phyloP scores from a whole-genome alignment of 495 filamentous ascomycete species.

The Aspergillus diversus region DNA sequence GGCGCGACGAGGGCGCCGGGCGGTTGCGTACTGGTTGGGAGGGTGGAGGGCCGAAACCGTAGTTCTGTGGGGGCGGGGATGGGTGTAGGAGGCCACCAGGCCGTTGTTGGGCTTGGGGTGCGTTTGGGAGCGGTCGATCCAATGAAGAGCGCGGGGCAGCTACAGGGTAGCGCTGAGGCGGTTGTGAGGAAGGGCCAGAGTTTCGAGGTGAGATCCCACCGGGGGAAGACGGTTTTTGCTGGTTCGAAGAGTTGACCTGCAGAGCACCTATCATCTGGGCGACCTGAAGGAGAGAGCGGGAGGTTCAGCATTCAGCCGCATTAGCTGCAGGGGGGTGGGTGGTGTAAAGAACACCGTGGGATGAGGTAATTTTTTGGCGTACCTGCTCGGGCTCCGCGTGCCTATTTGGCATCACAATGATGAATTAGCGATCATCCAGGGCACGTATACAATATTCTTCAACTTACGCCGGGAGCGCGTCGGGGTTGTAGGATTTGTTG shows the following conservation, averaged over 20 bases:
- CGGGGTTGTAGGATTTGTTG: conserved; percentile 91
- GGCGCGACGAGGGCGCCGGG: conserved; percentile 64
- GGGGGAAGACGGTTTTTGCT: conserved; percentile 34
- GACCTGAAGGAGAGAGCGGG: conserved; percentile 37
- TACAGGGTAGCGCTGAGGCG: conserved; percentile 26
- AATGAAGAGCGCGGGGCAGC: conserved; percentile 32
- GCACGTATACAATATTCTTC: too few species aligned
- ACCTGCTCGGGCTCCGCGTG: conserved; percentile 96
- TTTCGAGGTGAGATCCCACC: conserved; percentile 35
- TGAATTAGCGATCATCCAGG: conserved; percentile 10
- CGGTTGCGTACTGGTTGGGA: conserved; percentile 49
- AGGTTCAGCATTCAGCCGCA: background rate
- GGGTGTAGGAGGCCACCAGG: conserved; percentile 46
- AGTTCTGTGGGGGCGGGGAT: conserved; percentile 62
- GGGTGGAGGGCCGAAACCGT: conserved; percentile 61
- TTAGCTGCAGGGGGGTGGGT: conserved; percentile 11
- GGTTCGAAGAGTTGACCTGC: conserved; percentile 26
- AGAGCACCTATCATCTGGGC: conserved; percentile 58
- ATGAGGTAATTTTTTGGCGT: conserved; percentile 19
- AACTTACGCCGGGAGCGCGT: conserved; percentile 92
- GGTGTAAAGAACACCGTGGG: background rate
- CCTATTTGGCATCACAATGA: conserved; percentile 45
- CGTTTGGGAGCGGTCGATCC: conserved; percentile 37
- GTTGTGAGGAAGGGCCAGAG: conserved; percentile 34
- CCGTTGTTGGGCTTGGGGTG: conserved; percentile 33